Evolutionary conservation across 345 rosid species (phyloP), one percentile per base, ranked within the genome.

Genomic region (Camelina hispida): DNA sequence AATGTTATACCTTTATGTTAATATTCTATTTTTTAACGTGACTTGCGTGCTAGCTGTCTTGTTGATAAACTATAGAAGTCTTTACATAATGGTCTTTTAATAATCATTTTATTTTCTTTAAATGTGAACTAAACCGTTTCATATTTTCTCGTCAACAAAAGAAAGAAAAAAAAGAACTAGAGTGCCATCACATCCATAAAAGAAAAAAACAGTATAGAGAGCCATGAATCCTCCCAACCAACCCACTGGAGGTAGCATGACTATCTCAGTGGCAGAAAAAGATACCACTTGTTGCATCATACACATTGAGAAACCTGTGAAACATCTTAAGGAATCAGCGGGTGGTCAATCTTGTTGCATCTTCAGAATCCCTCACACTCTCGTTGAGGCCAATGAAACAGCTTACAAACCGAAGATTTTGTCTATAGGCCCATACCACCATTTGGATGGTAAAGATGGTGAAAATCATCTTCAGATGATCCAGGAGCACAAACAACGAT

Each of bases 381-480:
- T 83, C 0, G 20, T 56, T 0, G 60, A 74, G 14, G 72, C 75
- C 73, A 80, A 83, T 28, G 37, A 60, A 18, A 73, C 81, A 38
- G 81, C 84, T 1, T 84, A 84, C 47, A 75, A 78, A 42, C 93
- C 87, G 0, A 82, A 78, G 30, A 66, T 82, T 4, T 79, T 85
- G 48, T 84, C 89, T 5, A 85, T 84, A 2, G 88, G 86, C 0
- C 87, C 86, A 5, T 83, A 81, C 22, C 85, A 81, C 79, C 80
- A 79, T 38, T 16, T 1, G 1, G 7, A 43, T 22, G 85, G 81
- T 9, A 73, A 75, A 38, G 43, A 3, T 38, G 14, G 43, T 38
- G 12, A 1, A 28, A 7, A n/a, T 0, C 80, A 75, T 18, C 73
- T 86, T 28, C 9, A 59, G 71, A 82, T 82, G 85, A 78, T 88